These are phyloP conservation scores for Cocos nucifera DNA, from an alignment of 176 grass and related monocot genomes.

Conservation along the genomic window DNA sequence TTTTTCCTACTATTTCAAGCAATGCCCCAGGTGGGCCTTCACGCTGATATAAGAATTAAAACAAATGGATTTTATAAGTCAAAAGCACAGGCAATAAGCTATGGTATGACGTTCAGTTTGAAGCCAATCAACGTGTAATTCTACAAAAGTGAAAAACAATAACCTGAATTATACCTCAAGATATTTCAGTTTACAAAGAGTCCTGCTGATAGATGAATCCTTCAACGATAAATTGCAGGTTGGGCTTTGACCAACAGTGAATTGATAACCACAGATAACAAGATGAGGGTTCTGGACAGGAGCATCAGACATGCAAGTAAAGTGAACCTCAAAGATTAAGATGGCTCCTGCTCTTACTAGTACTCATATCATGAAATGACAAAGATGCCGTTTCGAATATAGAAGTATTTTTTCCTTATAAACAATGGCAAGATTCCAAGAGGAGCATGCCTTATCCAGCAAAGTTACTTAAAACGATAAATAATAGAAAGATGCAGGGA, in stretches of 20 bases:
- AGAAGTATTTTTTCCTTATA: too few relatives aligned
- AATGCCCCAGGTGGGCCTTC: conserved; percentile 30
- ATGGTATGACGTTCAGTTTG: too few relatives aligned
- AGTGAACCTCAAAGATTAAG: conserved; percentile 9
- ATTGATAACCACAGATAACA: conserved; percentile 40
- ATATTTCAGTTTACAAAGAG: conserved; percentile 70
- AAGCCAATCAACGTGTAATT: too few relatives aligned
- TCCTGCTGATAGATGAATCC: conserved; percentile 66
- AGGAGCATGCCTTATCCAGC: too few relatives aligned
- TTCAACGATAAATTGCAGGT: conserved; percentile 72
- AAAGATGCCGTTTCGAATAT: too few relatives aligned
- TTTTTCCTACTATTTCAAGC: conserved; percentile 85
- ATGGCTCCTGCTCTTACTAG: neutral
- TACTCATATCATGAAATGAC: too few relatives aligned
- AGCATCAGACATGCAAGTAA: conserved; percentile 8
- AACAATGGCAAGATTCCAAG: too few relatives aligned
- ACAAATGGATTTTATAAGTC: too few relatives aligned
- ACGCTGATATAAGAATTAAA: conserved; percentile 17
- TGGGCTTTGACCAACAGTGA: conserved; percentile 71
- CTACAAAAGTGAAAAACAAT: conserved; percentile 8
- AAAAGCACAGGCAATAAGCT: too few relatives aligned
- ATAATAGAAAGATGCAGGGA: too few relatives aligned
- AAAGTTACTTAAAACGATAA: too few relatives aligned
- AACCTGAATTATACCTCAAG: conserved; percentile 42
- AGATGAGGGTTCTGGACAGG: conserved; percentile 71